A percentile compares a stretch with the other conserved stretches of the same genome.
These are phyloP conservation scores for Albifimbria verrucaria DNA, from an alignment of 2,329 filamentous ascomycete species.

Conservation along the genomic window DNA sequence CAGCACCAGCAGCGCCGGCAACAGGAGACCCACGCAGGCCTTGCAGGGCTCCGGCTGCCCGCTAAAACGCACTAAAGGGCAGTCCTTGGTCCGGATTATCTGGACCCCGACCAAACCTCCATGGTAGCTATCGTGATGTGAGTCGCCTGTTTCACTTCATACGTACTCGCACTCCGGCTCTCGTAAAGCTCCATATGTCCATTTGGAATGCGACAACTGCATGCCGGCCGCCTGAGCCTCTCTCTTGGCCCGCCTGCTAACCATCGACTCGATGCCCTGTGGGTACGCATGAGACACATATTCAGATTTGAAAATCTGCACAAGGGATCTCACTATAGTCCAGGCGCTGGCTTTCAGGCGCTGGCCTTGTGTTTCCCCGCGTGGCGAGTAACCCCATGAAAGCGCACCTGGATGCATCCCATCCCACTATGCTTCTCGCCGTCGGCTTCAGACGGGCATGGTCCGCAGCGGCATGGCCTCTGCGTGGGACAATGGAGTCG, in stretches of 20 bases:
- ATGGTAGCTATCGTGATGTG: too few species aligned
- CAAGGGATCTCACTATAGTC: background rate
- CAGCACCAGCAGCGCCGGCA: too few species aligned
- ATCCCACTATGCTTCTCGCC: too few species aligned
- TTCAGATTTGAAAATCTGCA: background rate
- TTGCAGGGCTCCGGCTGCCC: background rate
- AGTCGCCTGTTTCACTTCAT: slow-evolving; percentile 2
- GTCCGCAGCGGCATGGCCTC: too few species aligned
- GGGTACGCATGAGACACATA: background rate
- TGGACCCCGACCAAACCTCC: too few species aligned
- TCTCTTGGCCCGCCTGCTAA: slow-evolving; percentile 4
- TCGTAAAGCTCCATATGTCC: slow-evolving; percentile 2
- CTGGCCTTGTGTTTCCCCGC: background rate
- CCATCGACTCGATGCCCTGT: background rate
- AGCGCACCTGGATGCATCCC: too few species aligned
- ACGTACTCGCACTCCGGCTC: background rate
- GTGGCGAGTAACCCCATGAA: too few species aligned
- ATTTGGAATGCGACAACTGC: slow-evolving; percentile 16
- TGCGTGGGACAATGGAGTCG: too few species aligned
- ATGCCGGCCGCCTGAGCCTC: slow-evolving; percentile 9
- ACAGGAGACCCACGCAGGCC: too few species aligned
- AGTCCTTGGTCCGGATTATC: too few species aligned
- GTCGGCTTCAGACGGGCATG: too few species aligned
- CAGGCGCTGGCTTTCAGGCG: background rate
- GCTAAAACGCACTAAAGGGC: background rate